Evolutionary conservation across 352 stramenopile species (phyloP), one percentile per base, ranked within the genome.

Genomic region (Phytophthora brassicae): DNA sequence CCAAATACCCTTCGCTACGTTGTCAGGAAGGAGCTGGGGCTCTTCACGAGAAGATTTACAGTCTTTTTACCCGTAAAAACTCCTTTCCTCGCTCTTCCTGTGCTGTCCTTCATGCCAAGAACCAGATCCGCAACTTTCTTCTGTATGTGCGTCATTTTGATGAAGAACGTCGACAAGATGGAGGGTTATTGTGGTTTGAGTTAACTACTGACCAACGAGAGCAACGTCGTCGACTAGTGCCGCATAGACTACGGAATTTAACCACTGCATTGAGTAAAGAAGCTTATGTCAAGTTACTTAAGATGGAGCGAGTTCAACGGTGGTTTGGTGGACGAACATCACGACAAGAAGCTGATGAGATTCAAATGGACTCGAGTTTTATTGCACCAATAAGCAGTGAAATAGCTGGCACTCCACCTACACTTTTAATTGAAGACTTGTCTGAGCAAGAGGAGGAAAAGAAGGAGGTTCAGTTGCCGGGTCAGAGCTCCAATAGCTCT

Each of bases 71-170:
- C 13, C 36, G 16, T 16, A 41, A 42, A 4, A 26, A 33, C 20
- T 24, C 13, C 1, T 68, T 60, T 50, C 26, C 28, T 22, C 64
- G 59, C 16, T 55, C 64, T 3, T 47, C 42, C 6, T 16, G 0
- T 13, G 46, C 59, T 11, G 45, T 72, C 9, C 11, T 46, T 0
- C 53, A 51, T 4, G 24, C 22, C 13, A 59, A 68, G 24, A 43
- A 57, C 22, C 24, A 41, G 11, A 62, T 72, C 23, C 64, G 58
- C 23, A 36, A 33, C 12, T 72, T 65, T 44, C 41, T 55, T 13
- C 23, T 57, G 46, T 68, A 68, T 9, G 64, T 72, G 28, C 29
- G 33, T 6, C 48, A 56, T 11, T 55, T 55, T n/a, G 38, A 72
- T 19, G 31, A 54, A 20, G 64, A 61, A 4, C 64, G 59, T 20